Percentiles rank a stretch among this genome's conserved stretches.
Conservation (phyloP, 2,329 filamentous ascomycete genomes). For the Colletotrichum cordylinicola region DNA sequence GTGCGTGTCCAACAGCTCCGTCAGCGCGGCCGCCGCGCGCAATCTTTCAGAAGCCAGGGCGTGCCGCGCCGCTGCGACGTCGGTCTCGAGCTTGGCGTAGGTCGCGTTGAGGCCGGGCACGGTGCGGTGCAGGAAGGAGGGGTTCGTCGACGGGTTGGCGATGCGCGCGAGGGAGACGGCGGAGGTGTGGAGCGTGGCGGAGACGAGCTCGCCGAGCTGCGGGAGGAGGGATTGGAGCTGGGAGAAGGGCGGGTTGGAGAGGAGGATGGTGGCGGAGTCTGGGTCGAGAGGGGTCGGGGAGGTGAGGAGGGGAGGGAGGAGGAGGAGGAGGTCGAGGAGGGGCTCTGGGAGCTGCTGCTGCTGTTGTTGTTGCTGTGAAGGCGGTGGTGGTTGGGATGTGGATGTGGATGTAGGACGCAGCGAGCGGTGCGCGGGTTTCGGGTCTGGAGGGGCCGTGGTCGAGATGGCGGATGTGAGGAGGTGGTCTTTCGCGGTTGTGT, state of each 20-base stretch:
- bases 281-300: slow-evolving; percentile 38
- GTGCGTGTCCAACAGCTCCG: slow-evolving; percentile 44
- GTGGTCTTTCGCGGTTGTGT: slow-evolving; percentile 53
- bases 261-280: slow-evolving; percentile 46
- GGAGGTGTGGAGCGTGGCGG: slow-evolving; percentile 52
- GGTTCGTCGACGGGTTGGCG: slow-evolving; percentile 54
- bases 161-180: slow-evolving; percentile 56
- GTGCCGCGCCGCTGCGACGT: slow-evolving; percentile 33
- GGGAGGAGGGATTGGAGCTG: slow-evolving; percentile 54
- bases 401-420: slow-evolving; percentile 28
- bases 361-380: slow-evolving; percentile 20
- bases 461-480: slow-evolving; percentile 57
- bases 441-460: slow-evolving; percentile 42
- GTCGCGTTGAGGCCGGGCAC: slow-evolving; percentile 54
- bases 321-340: slow-evolving; percentile 58
- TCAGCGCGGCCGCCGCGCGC: slow-evolving; percentile 40
- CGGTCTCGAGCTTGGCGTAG: slow-evolving; percentile 40
- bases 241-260: slow-evolving; percentile 56
- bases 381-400: slow-evolving; percentile 21
- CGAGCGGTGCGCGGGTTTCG: slow-evolving; percentile 22
- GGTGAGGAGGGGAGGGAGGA: slow-evolving; percentile 56
- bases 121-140: slow-evolving; percentile 63
- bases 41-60: slow-evolving; percentile 45
- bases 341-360: slow-evolving; percentile 41
- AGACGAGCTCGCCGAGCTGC: slow-evolving; percentile 51